These are phyloP conservation scores for Ceratobasidium theobromae DNA, from an alignment of 1,284 basidiomycete genomes.

Conservation along the genomic window DNA sequence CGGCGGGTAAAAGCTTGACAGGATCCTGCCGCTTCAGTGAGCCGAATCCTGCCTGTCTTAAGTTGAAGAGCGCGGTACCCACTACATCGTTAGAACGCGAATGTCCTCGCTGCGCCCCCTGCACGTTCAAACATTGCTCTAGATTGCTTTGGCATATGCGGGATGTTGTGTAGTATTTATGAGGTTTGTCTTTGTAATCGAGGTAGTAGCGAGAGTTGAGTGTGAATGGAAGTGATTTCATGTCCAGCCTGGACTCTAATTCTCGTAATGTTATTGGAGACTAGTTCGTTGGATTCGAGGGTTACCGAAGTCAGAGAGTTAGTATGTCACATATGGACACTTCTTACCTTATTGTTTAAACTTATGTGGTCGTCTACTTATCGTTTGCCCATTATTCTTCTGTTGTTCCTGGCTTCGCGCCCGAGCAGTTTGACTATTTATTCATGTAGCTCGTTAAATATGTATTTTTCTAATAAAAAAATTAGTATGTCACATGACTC, in stretches of 20 bases:
- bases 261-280: constrained; percentile 7
- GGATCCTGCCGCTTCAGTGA: constrained; percentile 28
- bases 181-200: constrained; percentile 28
- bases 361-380: no score
- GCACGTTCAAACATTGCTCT: not conserved
- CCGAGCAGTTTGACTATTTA: no score
- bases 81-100: no score
- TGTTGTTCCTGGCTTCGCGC: no score
- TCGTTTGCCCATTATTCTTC: no score
- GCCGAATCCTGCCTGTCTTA: constrained; percentile 9
- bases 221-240: constrained; percentile 29
- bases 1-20: constrained; percentile 33
- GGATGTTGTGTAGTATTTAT: constrained; percentile 3
- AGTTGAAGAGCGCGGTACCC: not conserved
- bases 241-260: constrained; percentile 10
- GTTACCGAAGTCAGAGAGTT: no score
- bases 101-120: not conserved
- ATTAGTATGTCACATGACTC: no score
- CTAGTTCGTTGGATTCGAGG: no score
- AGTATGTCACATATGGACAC: no score
- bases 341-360: no score
- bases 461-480: no score
- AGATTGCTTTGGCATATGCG: not conserved
- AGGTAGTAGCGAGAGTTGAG: constrained; percentile 33
- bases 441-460: no score